phyloP scores from a whole-genome alignment of 2,329 filamentous ascomycete genomes.

The Hypoxylon sp. region DNA sequence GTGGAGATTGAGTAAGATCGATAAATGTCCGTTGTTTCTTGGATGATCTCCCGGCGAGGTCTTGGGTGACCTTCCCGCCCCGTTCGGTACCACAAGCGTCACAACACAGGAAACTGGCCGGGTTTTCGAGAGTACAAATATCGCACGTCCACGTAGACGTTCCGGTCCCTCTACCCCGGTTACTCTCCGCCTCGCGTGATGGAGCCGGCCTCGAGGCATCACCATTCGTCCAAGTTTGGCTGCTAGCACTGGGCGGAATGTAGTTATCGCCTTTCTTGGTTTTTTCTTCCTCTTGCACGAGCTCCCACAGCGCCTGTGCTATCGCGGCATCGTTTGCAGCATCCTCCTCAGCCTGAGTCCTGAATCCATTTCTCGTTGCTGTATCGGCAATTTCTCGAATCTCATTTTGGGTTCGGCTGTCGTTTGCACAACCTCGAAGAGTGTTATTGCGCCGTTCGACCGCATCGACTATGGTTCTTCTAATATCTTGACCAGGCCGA shows the following conservation, averaged over 20 bases:
- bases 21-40: slow-evolving; percentile 47
- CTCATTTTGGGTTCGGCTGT: slow-evolving; percentile 75
- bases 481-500: slow-evolving; percentile 74
- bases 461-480: slow-evolving; percentile 79
- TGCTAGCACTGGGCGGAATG: slow-evolving; percentile 64
- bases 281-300: slow-evolving; percentile 84
- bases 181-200: slow-evolving; percentile 8
- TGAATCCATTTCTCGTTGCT: slow-evolving; percentile 80
- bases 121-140: slow-evolving; percentile 72
- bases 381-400: slow-evolving; percentile 75
- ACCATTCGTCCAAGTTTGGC: slow-evolving; percentile 61
- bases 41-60: slow-evolving; percentile 37
- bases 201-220: slow-evolving; percentile 17
- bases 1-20: slow-evolving; percentile 45
- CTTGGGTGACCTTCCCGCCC: slow-evolving; percentile 51
- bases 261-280: slow-evolving; percentile 69
- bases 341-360: slow-evolving; percentile 88
- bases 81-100: slow-evolving; percentile 69
- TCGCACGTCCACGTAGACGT: slow-evolving; percentile 65
- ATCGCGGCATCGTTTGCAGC: slow-evolving; percentile 91
- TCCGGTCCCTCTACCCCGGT: neutral
- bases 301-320: slow-evolving; percentile 85
- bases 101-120: slow-evolving; percentile 65
- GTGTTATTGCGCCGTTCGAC: slow-evolving; percentile 77
- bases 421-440: slow-evolving; percentile 82